These are phyloP conservation scores for Obelidium mucronatum DNA, from an alignment of 192 early-diverging fungal species.

Conservation along the genomic window DNA sequence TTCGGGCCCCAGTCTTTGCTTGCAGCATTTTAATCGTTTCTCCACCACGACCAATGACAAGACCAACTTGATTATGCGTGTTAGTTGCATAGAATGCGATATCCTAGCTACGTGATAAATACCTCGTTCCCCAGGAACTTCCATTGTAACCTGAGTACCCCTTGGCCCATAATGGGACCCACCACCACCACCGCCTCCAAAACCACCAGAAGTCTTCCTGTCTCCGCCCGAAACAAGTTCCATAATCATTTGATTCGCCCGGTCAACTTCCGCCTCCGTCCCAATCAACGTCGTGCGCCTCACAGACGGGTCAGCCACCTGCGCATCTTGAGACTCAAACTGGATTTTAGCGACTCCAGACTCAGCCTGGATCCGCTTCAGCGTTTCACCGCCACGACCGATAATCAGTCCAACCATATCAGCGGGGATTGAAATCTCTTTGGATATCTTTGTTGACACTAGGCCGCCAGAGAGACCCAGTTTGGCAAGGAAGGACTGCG, in stretches of 20 bases:
- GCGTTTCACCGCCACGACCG: constrained; percentile 78
- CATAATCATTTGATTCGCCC: constrained; percentile 75
- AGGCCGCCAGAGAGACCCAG: constrained; percentile 20
- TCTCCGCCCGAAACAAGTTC: constrained; percentile 68
- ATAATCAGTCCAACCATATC: constrained; percentile 73
- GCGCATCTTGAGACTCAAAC: constrained; percentile 47
- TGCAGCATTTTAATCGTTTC: constrained; percentile 84
- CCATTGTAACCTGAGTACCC: constrained; percentile 58
- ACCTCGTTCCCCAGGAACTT: constrained; percentile 64
- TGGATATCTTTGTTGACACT: constrained; percentile 12
- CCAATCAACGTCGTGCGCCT: constrained; percentile 73
- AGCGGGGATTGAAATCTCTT: constrained; percentile 23
- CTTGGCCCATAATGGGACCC: constrained; percentile 46
- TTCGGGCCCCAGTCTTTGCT: constrained; percentile 70
- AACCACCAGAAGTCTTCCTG: constrained; percentile 16
- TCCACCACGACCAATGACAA: constrained; percentile 79
- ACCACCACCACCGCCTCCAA: constrained; percentile 42
- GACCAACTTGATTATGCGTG: constrained; percentile 66
- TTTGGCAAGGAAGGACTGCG: constrained; percentile 21
- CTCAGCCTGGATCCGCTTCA: constrained; percentile 77
- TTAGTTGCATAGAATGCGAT: constrained; percentile 57
- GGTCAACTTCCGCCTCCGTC: constrained; percentile 67
- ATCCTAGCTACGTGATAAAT: constrained; percentile 46
- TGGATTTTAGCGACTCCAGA: constrained; percentile 75
- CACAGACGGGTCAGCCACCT: background rate